phyloP scores from a whole-genome alignment of 2,329 filamentous ascomycete species.

The Beauveria sp. region DNA sequence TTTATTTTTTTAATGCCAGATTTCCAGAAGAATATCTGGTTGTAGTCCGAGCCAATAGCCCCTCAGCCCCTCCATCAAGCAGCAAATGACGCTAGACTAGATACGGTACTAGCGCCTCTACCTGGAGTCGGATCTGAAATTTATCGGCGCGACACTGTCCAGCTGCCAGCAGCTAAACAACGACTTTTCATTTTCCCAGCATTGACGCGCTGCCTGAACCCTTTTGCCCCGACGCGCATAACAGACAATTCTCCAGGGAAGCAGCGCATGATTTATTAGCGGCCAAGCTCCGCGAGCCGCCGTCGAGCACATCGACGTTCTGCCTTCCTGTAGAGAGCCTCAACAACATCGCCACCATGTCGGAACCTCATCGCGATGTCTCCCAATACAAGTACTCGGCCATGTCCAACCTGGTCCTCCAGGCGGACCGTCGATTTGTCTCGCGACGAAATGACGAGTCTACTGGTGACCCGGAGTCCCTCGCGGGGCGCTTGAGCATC shows the following conservation, averaged over 20 bases:
- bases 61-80: not conserved
- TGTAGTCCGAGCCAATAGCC: not conserved
- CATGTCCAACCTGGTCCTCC: constrained; percentile 99
- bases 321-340: constrained; percentile 1
- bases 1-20: no score
- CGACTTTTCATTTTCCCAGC: not conserved
- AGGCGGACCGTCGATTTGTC: constrained; percentile 95
- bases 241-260: not conserved
- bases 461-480: constrained; percentile 93
- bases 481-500: constrained; percentile 89
- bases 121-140: constrained; percentile 25
- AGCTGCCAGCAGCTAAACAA: constrained; percentile 13
- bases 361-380: constrained; percentile 71
- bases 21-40: not conserved
- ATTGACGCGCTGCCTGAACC: constrained; percentile 5
- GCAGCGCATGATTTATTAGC: constrained; percentile 10
- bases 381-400: constrained; percentile 98
- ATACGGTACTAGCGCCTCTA: constrained; percentile 9
- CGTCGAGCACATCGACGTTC: constrained; percentile 12
- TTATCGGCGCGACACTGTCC: constrained; percentile 24
- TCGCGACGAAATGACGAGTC: constrained; percentile 88
- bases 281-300: constrained; percentile 11
- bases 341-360: constrained; percentile 47
- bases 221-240: not conserved
- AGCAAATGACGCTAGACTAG: constrained; percentile 11